These are phyloP conservation scores for Globisporangium abappressorium DNA, from an alignment of 352 stramenopile genomes.

Conservation along the genomic window DNA sequence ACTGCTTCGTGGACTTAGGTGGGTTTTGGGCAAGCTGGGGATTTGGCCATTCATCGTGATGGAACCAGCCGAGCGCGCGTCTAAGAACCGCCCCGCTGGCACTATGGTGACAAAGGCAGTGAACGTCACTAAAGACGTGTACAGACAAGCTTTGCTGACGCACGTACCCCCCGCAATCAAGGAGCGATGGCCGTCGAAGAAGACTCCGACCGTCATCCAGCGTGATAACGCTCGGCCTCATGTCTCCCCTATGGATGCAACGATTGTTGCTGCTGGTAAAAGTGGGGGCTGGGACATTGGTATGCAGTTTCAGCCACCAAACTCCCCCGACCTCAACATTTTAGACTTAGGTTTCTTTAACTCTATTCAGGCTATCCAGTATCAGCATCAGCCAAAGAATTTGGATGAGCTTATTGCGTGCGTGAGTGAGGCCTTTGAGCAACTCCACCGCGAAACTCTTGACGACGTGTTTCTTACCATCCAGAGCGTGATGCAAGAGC, in stretches of 20 bases:
- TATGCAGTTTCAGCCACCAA: neutral
- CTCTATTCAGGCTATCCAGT: neutral
- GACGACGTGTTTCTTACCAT: neutral
- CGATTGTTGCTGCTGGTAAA: neutral
- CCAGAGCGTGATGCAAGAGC: neutral
- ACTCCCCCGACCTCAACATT: neutral
- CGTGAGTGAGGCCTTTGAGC: neutral
- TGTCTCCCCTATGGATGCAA: neutral
- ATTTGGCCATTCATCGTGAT: neutral
- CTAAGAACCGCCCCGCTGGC: neutral
- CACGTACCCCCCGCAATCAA: neutral
- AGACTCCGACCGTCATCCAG: neutral
- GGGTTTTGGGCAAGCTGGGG: neutral
- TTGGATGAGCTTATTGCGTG: slow-evolving; percentile 1
- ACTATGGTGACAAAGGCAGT: neutral
- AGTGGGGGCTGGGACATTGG: neutral
- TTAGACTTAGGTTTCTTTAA: neutral
- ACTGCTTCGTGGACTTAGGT: neutral
- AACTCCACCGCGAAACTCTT: neutral
- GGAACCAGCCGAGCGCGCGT: neutral
- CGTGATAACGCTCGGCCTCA: neutral
- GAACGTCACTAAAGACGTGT: neutral
- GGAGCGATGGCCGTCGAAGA: neutral
- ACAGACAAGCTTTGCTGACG: neutral
- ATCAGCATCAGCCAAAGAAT: slow-evolving; percentile 1